Percentiles rank a stretch among this genome's conserved stretches.
Evolutionary conservation across 2,329 filamentous ascomycete genomes (phyloP).

Genomic region (Microsporum ferrugineum): DNA sequence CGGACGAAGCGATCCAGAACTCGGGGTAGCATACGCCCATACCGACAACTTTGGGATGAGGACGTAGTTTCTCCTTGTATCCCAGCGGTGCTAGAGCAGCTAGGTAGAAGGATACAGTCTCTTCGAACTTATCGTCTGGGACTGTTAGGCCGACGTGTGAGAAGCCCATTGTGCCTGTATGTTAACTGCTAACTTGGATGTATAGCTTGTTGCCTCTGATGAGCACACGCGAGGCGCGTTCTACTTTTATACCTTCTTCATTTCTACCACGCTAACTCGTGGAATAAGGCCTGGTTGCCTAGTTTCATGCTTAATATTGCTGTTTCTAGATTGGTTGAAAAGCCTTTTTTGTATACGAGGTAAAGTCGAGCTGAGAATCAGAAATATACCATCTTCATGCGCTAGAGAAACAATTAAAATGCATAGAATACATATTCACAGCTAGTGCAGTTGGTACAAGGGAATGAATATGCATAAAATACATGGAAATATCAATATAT

Average conservation of each 20-base stretch:
- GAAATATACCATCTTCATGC: no score
- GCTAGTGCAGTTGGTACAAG: no score
- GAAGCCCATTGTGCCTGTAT: slow-evolving; percentile 29
- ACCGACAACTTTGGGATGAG: slow-evolving; percentile 20
- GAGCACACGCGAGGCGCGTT: background rate
- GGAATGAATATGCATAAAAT: no score
- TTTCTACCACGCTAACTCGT: background rate
- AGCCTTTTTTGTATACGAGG: background rate
- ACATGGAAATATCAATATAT: no score
- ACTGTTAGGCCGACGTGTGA: slow-evolving; percentile 21
- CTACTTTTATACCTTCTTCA: background rate
- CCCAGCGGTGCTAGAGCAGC: slow-evolving; percentile 21
- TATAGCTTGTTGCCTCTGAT: background rate
- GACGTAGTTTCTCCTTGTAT: slow-evolving; percentile 22
- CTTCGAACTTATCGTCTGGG: slow-evolving; percentile 21
- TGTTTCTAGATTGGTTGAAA: background rate
- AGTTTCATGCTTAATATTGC: background rate
- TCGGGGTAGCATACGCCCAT: slow-evolving; percentile 21
- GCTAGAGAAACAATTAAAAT: no score
- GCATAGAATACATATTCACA: no score
- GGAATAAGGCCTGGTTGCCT: background rate
- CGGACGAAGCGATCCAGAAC: slow-evolving; percentile 20
- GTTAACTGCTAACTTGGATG: background rate
- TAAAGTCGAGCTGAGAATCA: no score
- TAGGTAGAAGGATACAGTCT: slow-evolving; percentile 22